phyloP scores from a whole-genome alignment of 805 yeast genomes.

The Ogataea methanolica region DNA sequence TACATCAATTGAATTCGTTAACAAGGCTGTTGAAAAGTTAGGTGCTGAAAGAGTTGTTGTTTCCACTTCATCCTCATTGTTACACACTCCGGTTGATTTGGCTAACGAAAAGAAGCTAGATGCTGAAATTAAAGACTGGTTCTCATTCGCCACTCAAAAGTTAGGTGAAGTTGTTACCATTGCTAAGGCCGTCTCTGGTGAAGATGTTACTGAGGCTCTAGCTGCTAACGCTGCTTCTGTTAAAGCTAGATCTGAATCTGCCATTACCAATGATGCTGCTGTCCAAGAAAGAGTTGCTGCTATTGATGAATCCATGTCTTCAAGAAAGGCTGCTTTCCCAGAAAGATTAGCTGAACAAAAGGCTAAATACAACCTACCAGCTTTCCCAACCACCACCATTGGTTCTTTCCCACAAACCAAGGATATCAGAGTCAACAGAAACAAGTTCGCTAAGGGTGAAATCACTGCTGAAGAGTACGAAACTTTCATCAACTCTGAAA shows the following conservation, averaged over 20 bases:
- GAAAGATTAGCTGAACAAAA: constrained; percentile 85
- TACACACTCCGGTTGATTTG: constrained; percentile 98
- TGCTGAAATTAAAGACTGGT: constrained; percentile 92
- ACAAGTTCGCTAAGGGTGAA: constrained; percentile 96
- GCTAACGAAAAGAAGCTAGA: constrained; percentile 87
- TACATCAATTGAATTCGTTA: constrained; percentile 76
- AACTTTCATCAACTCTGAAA: constrained; percentile 94
- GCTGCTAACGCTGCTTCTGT: constrained; percentile 85
- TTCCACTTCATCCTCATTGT: constrained; percentile 93
- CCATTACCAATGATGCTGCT: constrained; percentile 85
- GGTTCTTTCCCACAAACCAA: constrained; percentile 99
- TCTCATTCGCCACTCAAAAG: constrained; percentile 98
- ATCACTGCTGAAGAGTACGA: constrained; percentile 94
- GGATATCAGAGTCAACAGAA: constrained; percentile 98
- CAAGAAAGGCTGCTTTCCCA: constrained; percentile 85
- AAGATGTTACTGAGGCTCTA: constrained; percentile 69
- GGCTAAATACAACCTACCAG: constrained; percentile 84
- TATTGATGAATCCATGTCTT: constrained; percentile 68
- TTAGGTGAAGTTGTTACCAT: constrained; percentile 84
- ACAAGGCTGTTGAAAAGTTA: constrained; percentile 77
- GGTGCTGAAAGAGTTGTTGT: constrained; percentile 87
- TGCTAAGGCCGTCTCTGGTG: constrained; percentile 83
- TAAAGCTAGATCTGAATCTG: constrained; percentile 79
- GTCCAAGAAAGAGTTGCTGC: constrained; percentile 84
- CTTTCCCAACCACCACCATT: constrained; percentile 99